These are phyloP conservation scores for Aspergillus thermomutatus DNA, from an alignment of 2,329 filamentous ascomycete genomes.

Conservation along the genomic window DNA sequence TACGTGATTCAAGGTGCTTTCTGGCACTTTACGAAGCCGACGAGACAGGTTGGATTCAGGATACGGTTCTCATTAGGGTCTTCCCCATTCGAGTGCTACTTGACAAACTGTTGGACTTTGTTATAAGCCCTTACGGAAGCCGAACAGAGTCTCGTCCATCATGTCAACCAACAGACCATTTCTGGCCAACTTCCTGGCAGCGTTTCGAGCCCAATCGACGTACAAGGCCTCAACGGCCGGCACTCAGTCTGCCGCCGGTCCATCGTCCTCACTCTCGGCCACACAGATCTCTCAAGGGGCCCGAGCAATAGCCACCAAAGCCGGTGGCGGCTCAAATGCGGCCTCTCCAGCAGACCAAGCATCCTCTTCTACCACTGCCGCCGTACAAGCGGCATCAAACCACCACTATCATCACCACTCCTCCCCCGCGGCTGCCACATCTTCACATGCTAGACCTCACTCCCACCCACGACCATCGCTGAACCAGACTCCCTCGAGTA, in stretches of 20 bases:
- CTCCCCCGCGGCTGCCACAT: slow-evolving; percentile 11
- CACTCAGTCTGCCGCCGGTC: slow-evolving; percentile 31
- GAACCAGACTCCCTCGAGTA: slow-evolving; percentile 33
- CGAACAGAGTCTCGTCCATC: slow-evolving; percentile 15
- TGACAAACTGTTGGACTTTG: too few relatives aligned
- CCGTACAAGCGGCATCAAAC: slow-evolving; percentile 21
- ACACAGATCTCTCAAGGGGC: slow-evolving; percentile 41
- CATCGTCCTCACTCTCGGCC: slow-evolving; percentile 36
- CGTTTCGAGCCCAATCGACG: slow-evolving; percentile 63
- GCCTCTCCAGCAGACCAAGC: slow-evolving; percentile 14
- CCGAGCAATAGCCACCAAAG: slow-evolving; percentile 49
- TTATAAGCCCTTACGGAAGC: too few relatives aligned
- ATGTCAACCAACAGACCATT: slow-evolving; percentile 67
- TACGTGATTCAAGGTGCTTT: too few relatives aligned
- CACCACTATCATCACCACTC: slow-evolving; percentile 34
- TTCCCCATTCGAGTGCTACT: too few relatives aligned
- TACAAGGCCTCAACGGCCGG: slow-evolving; percentile 52
- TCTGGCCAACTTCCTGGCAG: slow-evolving; percentile 64
- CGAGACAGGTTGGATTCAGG: too few relatives aligned
- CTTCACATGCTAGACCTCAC: slow-evolving; percentile 14
- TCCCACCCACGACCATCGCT: slow-evolving; percentile 25
- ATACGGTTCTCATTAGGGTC: too few relatives aligned
- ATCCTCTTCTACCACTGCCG: slow-evolving; percentile 16
- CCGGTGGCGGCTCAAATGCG: slow-evolving; percentile 24
- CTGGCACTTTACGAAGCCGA: too few relatives aligned